phyloP scores from a whole-genome alignment of 2,329 filamentous ascomycete species.

The Sclerotinia subarctica region DNA sequence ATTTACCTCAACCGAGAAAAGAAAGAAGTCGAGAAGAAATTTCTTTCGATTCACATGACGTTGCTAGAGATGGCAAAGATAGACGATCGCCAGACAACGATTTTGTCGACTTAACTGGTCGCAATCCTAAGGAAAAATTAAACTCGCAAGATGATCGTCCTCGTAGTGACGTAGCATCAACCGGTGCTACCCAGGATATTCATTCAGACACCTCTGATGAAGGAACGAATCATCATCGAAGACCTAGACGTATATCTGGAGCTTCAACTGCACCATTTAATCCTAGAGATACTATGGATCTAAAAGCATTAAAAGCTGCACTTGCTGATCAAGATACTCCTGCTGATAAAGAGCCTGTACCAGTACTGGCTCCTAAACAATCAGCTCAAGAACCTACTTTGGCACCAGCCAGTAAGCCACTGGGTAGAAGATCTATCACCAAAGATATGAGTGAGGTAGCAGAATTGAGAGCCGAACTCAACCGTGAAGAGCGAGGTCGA shows the following conservation, averaged over 20 bases:
- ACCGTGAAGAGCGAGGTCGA: constrained; percentile 27
- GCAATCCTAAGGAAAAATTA: constrained; percentile 49
- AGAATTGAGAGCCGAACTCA: constrained; percentile 32
- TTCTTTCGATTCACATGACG: not conserved
- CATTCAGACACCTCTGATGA: constrained; percentile 34
- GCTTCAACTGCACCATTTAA: constrained; percentile 34
- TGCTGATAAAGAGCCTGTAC: constrained; percentile 24
- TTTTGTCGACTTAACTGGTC: constrained; percentile 36
- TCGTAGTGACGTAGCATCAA: constrained; percentile 25
- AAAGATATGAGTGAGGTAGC: constrained; percentile 31
- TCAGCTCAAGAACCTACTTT: constrained; percentile 16
- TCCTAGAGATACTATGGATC: constrained; percentile 38
- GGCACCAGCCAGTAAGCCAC: constrained; percentile 21
- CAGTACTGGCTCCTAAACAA: constrained; percentile 19
- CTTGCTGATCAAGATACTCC: constrained; percentile 32
- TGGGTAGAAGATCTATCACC: constrained; percentile 26
- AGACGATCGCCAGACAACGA: constrained; percentile 24
- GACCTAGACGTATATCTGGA: constrained; percentile 28
- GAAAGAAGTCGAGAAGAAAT: constrained; percentile 16
- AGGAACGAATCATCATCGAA: constrained; percentile 22
- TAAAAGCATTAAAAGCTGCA: constrained; percentile 37
- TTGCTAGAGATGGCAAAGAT: constrained; percentile 18
- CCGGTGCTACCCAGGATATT: constrained; percentile 26
- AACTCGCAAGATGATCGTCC: constrained; percentile 35
- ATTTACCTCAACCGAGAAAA: not conserved